Conservation (phyloP, 805 yeast genomes). For the Wickerhamomyces xylosicus region DNA sequence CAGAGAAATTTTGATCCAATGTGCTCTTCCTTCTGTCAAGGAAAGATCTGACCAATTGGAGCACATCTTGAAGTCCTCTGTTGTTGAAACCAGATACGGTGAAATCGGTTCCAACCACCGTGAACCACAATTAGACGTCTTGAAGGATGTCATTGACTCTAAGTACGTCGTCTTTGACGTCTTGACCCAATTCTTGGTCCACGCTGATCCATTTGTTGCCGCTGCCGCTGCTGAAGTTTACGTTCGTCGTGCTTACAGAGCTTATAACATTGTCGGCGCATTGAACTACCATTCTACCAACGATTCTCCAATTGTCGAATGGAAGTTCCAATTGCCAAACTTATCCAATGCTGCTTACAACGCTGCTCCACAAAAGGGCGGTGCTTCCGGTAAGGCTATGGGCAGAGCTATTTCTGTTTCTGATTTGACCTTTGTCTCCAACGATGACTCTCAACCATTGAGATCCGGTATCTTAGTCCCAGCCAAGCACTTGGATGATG, state of each 20-base stretch:
- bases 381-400: conserved; percentile 37
- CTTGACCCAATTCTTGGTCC: conserved; percentile 79
- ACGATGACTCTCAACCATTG: conserved; percentile 51
- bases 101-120: conserved; percentile 68
- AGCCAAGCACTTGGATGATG: conserved; percentile 75
- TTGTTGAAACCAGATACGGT: conserved; percentile 83
- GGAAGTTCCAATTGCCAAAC: conserved; percentile 83
- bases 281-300: conserved; percentile 49
- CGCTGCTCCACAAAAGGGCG: conserved; percentile 44
- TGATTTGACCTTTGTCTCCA: conserved; percentile 79
- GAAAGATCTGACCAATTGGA: conserved; percentile 97
- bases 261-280: conserved; percentile 80
- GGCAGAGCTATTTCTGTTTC: conserved; percentile 89
- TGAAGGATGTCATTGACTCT: conserved; percentile 91
- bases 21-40: conserved; percentile 90
- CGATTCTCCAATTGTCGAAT: conserved; percentile 63
- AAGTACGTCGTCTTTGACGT: conserved; percentile 96
- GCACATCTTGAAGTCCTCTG: conserved; percentile 87
- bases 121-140: conserved; percentile 68
- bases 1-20: conserved; percentile 91
- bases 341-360: conserved; percentile 64
- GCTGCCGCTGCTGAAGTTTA: conserved; percentile 97
- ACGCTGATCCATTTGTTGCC: conserved; percentile 78
- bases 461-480: conserved; percentile 84
- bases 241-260: conserved; percentile 93